phyloP scores from a whole-genome alignment of 208 protist species.

The Acanthamoeba sp. region DNA sequence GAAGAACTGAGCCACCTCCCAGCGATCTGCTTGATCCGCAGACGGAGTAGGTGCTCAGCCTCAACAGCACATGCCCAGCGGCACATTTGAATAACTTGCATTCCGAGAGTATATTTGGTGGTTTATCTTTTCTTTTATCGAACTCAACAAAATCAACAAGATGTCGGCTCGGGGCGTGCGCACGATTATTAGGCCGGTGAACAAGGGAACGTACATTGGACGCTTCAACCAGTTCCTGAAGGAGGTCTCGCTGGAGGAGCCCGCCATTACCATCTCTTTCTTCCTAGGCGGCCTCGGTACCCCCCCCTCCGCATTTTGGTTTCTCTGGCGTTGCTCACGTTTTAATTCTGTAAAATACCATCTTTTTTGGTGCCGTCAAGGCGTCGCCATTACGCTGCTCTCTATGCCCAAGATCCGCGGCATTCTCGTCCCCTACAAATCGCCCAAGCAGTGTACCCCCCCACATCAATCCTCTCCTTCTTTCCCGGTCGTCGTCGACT shows the following conservation, averaged over 20 bases:
- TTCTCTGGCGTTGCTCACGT: neutral
- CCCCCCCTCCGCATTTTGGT: neutral
- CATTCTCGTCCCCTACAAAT: neutral
- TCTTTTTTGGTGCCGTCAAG: neutral
- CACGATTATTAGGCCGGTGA: slow-evolving; percentile 44
- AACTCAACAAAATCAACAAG: neutral
- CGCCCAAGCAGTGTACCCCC: neutral
- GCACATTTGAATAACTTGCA: no score
- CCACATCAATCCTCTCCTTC: neutral
- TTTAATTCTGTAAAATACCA: neutral
- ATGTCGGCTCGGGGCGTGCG: slow-evolving; percentile 33
- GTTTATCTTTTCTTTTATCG: neutral
- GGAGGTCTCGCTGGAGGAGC: slow-evolving; percentile 19
- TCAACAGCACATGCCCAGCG: no score
- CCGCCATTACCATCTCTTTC: slow-evolving; percentile 29
- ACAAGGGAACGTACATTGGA: neutral
- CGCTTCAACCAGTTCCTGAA: slow-evolving; percentile 28
- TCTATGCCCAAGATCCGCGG: slow-evolving; percentile 10
- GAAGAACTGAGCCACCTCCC: no score
- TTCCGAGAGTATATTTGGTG: no score
- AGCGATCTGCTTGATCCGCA: no score
- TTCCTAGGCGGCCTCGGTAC: slow-evolving; percentile 24
- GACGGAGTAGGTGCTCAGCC: no score
- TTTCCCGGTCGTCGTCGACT: neutral
- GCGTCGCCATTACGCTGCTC: neutral